Conservation (phyloP, 1,139 yeast species). For the Sugiyamaella xylanicola region DNA sequence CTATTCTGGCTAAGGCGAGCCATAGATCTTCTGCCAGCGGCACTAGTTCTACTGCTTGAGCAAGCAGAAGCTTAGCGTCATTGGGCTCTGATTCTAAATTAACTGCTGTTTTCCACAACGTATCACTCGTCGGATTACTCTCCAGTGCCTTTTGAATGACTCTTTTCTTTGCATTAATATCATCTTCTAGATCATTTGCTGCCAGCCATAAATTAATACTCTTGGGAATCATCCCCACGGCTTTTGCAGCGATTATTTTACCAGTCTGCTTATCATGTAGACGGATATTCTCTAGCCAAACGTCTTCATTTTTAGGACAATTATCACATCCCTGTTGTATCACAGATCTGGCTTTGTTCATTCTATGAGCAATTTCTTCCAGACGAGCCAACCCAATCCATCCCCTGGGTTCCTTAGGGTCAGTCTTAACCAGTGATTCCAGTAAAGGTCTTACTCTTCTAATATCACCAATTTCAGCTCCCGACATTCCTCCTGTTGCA, state of each 20-base stretch:
- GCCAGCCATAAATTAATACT: conserved; percentile 71
- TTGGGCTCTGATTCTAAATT: conserved; percentile 48
- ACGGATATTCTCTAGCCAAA: conserved; percentile 82
- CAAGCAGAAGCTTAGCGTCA: conserved; percentile 57
- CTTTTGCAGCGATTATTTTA: conserved; percentile 65
- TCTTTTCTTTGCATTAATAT: conserved; percentile 52
- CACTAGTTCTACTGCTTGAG: conserved; percentile 70
- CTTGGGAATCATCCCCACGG: conserved; percentile 56
- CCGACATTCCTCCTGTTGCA: conserved; percentile 23
- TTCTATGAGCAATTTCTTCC: conserved; percentile 67
- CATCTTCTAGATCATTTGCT: conserved; percentile 68
- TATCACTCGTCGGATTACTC: conserved; percentile 62
- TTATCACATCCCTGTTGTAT: conserved; percentile 72
- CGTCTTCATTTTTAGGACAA: conserved; percentile 66
- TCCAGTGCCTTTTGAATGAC: conserved; percentile 75
- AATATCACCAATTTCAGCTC: conserved; percentile 52
- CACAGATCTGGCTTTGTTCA: conserved; percentile 57
- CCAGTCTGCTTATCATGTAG: conserved; percentile 56
- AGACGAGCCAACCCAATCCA: conserved; percentile 89
- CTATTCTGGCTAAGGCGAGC: conserved; percentile 54
- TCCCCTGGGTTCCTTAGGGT: conserved; percentile 73
- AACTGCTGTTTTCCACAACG: conserved; percentile 63
- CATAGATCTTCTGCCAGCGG: conserved; percentile 70
- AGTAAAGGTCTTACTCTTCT: conserved; percentile 62
- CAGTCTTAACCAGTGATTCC: conserved; percentile 66